These are phyloP conservation scores for Przewalskia tangutica DNA, from an alignment of 257 asterid species.

Conservation along the genomic window DNA sequence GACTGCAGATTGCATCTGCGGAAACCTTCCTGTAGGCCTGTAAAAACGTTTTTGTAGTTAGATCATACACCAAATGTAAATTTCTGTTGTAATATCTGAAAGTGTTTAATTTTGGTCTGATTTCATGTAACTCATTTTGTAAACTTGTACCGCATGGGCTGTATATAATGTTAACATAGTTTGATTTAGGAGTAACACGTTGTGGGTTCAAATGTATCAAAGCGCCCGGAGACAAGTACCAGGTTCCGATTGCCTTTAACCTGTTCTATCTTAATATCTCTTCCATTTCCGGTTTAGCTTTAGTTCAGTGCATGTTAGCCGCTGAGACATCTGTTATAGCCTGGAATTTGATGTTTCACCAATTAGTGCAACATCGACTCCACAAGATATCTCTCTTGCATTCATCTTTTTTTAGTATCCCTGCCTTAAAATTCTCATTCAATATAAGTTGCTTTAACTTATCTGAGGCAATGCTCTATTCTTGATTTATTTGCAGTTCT, in stretches of 20 bases:
- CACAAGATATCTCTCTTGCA: background rate
- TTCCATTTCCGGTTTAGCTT: background rate
- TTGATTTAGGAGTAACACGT: background rate
- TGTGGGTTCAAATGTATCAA: background rate
- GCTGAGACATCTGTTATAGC: background rate
- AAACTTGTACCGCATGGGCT: background rate
- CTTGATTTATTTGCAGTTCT: background rate
- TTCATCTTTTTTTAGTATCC: background rate
- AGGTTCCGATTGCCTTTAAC: background rate
- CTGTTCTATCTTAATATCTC: background rate
- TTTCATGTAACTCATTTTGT: background rate
- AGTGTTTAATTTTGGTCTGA: background rate
- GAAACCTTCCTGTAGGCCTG: background rate
- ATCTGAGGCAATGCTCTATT: background rate
- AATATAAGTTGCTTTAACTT: no score
- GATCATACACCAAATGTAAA: slow-evolving; percentile 1
- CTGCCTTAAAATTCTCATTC: background rate
- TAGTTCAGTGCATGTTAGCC: background rate
- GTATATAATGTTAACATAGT: background rate
- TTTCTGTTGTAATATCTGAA: background rate
- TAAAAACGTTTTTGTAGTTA: background rate
- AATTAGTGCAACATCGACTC: background rate
- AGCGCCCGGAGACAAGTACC: background rate
- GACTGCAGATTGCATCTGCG: background rate
- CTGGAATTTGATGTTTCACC: background rate